These are phyloP conservation scores for Jackrogersella multiformis DNA, from an alignment of 495 filamentous ascomycete species.

Conservation along the genomic window DNA sequence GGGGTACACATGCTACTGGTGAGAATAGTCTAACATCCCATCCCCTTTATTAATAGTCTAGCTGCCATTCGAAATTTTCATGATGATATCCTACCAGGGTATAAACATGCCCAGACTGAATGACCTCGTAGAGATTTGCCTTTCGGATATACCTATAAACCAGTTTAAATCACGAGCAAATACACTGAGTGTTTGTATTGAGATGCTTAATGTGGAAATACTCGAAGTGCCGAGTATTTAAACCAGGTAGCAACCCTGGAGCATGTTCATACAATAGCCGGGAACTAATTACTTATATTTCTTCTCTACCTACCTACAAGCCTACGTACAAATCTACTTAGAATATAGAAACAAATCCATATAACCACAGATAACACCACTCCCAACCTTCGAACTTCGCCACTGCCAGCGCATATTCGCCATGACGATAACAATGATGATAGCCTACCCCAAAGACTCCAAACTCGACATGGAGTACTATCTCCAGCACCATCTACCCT, in stretches of 20 bases:
- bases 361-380: not conserved
- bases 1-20: not conserved
- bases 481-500: constrained; percentile 17
- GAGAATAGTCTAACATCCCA: too few relatives aligned
- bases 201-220: too few relatives aligned
- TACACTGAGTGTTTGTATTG: too few relatives aligned
- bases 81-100: too few relatives aligned
- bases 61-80: not conserved
- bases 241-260: too few relatives aligned
- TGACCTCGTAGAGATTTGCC: too few relatives aligned
- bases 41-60: not conserved
- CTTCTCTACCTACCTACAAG: not conserved
- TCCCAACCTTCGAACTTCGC: too few relatives aligned
- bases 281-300: not conserved
- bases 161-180: too few relatives aligned
- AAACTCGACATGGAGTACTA: constrained; percentile 32
- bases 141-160: too few relatives aligned
- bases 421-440: constrained; percentile 30
- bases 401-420: not conserved
- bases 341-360: not conserved
- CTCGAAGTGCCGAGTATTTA: too few relatives aligned
- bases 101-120: too few relatives aligned
- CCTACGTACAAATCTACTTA: not conserved
- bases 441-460: constrained; percentile 27
- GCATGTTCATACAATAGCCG: too few relatives aligned